A percentile compares a stretch with the other conserved stretches of the same genome.
Evolutionary conservation across 2,329 filamentous ascomycete genomes (phyloP).

Genomic region (Cryphonectria nitschkei): DNA sequence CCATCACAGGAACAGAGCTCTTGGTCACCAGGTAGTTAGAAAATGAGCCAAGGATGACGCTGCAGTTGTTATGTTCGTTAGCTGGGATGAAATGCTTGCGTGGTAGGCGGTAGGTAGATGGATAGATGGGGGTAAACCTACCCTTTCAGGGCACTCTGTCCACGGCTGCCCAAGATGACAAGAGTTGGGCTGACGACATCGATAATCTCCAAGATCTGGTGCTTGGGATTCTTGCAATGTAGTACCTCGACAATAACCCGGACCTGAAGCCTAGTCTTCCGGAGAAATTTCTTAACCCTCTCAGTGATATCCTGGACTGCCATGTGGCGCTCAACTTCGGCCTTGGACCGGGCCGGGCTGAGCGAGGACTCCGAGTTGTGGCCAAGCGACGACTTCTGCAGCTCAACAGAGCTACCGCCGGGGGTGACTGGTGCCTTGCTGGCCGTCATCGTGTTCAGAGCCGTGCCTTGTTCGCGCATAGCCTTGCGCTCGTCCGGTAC

Average conservation of each 20-base stretch:
- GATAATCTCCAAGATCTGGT: conserved; percentile 96
- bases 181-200: conserved; percentile 89
- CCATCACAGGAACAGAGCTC: conserved; percentile 96
- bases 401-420: conserved; percentile 37
- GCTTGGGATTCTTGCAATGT: conserved; percentile 96
- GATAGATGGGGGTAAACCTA: conserved; percentile 49
- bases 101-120: background rate
- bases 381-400: conserved; percentile 29
- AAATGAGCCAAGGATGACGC: conserved; percentile 92
- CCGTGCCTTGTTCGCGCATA: conserved; percentile 74
- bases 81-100: conserved; percentile 22
- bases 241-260: conserved; percentile 94
- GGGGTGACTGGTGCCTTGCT: conserved; percentile 40
- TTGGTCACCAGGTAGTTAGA: conserved; percentile 98
- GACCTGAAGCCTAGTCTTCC: conserved; percentile 91
- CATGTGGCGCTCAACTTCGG: conserved; percentile 78
- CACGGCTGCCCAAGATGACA: conserved; percentile 89
- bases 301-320: conserved; percentile 86
- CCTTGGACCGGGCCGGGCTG: conserved; percentile 41
- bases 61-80: conserved; percentile 45
- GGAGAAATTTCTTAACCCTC: conserved; percentile 79
- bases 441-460: conserved; percentile 66
- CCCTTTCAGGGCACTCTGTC: conserved; percentile 91
- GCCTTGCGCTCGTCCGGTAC: conserved; percentile 74
- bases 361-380: conserved; percentile 14